A percentile compares a stretch with the other conserved stretches of the same genome.
phyloP scores from a whole-genome alignment of 345 rosid species.

The Hibiscus syriacus region DNA sequence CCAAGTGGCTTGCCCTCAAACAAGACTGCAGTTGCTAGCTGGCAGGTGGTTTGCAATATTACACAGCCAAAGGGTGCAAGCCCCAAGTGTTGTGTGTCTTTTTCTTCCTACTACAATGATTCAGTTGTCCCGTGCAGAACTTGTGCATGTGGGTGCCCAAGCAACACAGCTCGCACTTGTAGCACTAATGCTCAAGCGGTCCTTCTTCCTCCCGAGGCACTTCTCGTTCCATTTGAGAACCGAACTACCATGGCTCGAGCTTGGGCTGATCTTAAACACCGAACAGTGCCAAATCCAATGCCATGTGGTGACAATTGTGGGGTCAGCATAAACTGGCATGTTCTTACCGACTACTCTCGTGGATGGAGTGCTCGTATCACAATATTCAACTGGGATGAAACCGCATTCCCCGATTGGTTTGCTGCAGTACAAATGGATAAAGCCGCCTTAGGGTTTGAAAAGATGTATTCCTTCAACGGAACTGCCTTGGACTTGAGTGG shows the following conservation, averaged over 20 bases:
- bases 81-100: slow-evolving; percentile 87
- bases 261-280: slow-evolving; percentile 64
- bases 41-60: slow-evolving; percentile 97
- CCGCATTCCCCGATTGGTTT: slow-evolving; percentile 78
- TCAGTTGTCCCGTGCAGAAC: slow-evolving; percentile 74
- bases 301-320: slow-evolving; percentile 95
- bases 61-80: slow-evolving; percentile 56
- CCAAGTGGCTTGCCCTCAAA: slow-evolving; percentile 58
- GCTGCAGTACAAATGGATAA: slow-evolving; percentile 58
- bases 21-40: slow-evolving; percentile 66
- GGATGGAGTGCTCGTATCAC: slow-evolving; percentile 93
- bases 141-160: slow-evolving; percentile 86
- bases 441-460: slow-evolving; percentile 63
- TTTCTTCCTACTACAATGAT: slow-evolving; percentile 87
- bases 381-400: slow-evolving; percentile 86
- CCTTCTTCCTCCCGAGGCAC: slow-evolving; percentile 75
- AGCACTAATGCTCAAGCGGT: slow-evolving; percentile 61
- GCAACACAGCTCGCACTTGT: slow-evolving; percentile 45
- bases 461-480: slow-evolving; percentile 77
- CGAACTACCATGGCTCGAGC: slow-evolving; percentile 49
- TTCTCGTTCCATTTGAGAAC: slow-evolving; percentile 79
- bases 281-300: slow-evolving; percentile 53
- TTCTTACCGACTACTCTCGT: slow-evolving; percentile 55
- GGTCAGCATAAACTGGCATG: slow-evolving; percentile 88
- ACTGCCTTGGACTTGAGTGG: slow-evolving; percentile 30